Evolutionary conservation across 768 basidiomycete genomes (phyloP).

Genomic region (Suillus subalutaceus): DNA sequence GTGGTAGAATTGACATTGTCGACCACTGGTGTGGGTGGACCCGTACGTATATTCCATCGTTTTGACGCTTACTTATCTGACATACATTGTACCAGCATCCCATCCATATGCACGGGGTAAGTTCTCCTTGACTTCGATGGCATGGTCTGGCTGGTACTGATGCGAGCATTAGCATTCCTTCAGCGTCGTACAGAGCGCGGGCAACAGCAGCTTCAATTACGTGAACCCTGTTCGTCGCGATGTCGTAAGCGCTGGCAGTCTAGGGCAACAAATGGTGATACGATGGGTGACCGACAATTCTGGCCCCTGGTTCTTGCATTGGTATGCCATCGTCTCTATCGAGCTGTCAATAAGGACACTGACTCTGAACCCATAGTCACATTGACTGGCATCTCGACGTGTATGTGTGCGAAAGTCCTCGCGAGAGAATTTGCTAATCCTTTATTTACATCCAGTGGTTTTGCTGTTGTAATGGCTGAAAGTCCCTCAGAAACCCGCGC

Average conservation of each 20-base stretch:
- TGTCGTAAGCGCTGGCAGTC: conserved; percentile 36
- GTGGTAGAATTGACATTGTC: conserved; percentile 25
- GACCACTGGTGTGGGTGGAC: conserved; percentile 14
- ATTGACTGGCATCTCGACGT: conserved; percentile 22
- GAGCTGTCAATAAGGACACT: background rate
- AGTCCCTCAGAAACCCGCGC: conserved; percentile 13
- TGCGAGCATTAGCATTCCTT: conserved; percentile 41
- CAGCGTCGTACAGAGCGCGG: conserved; percentile 45
- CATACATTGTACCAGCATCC: conserved; percentile 35
- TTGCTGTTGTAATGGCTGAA: conserved; percentile 35
- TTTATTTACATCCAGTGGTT: conserved; percentile 21
- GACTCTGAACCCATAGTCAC: conserved; percentile 14
- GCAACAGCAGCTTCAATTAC: conserved; percentile 38
- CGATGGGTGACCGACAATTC: conserved; percentile 58
- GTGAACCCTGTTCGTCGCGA: conserved; percentile 58
- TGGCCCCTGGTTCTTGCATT: conserved; percentile 40
- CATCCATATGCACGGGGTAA: conserved; percentile 47
- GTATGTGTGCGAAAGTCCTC: conserved; percentile 8
- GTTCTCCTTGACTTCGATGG: conserved; percentile 8
- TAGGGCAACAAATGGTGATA: conserved; percentile 37
- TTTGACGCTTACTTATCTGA: background rate
- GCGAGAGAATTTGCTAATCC: background rate
- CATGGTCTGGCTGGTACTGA: background rate
- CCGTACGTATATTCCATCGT: conserved; percentile 2
- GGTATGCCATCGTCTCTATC: conserved; percentile 10